Base-by-base conservation (phyloP, 2,329 filamentous ascomycete species). In the Neonectria sp. region DNA sequence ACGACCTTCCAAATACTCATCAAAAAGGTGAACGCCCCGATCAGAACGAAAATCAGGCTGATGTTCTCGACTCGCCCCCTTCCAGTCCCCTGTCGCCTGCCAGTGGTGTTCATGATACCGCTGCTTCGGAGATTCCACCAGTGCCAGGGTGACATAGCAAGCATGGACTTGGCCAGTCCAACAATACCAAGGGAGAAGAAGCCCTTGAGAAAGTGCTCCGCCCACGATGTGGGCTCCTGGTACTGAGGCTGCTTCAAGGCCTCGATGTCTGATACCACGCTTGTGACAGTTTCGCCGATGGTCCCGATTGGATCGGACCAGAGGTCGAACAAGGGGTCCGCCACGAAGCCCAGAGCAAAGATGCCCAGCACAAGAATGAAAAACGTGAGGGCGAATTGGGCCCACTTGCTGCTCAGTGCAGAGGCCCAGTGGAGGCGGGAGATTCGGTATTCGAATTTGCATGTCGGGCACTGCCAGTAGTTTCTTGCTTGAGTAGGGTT, bases 401-500 rank as follows among this genome's bases (percentile, higher is more conserved):
- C 85, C 62, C 88, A 79, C 71, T 86, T 86, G 82, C 90, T 93
- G 77, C 88, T 89, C 57, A 95, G 84, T 82, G 90, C 90, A 33
- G 88, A 87, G 27, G 91, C 92, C 91, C 91, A 96, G 33, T 87
- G 90, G 75, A 98, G 85, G 56, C 95, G 90, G 70, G 92, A 89
- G 67, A 98, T 86, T 40, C 90, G 89, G 81, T 98, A 98, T 72
- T 88, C 86, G 81, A 96, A 98, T 37, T 90, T 87, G 81, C 95
- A 98, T 0, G 94, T 97, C 24, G 93, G 93, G 77, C 95, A 98
- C 75, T 93, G 88, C 89, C 92, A 97, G 78, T 91, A 97, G 74
- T 95, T 94, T 63, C 93, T 88, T 35, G 84, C 86, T 76, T 81
- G 81, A 31, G 81, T 76, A 0, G 93, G 92, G 77, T 94, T 90